Percentiles rank a stretch among this genome's conserved stretches.
Conservation (phyloP, 2,329 filamentous ascomycete genomes). For the Fusarium transvaalense region DNA sequence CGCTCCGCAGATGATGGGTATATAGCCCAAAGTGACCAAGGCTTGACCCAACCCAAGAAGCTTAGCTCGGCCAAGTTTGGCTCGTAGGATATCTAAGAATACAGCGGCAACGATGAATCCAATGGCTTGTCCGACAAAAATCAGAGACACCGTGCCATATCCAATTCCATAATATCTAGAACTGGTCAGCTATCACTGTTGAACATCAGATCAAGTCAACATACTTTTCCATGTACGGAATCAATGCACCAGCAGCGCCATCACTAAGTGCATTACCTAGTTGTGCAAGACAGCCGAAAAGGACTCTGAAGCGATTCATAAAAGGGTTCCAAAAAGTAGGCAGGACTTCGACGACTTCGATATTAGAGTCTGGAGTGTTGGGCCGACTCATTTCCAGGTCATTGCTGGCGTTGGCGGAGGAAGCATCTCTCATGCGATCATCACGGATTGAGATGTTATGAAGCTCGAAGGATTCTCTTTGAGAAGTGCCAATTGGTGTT, state of each 20-base stretch:
- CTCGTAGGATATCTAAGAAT: constrained; percentile 73
- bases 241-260: constrained; percentile 79
- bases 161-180: constrained; percentile 76
- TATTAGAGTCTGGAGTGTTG: constrained; percentile 56
- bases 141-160: constrained; percentile 82
- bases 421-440: constrained; percentile 14
- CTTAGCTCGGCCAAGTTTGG: constrained; percentile 73
- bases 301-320: constrained; percentile 78
- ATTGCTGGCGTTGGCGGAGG: constrained; percentile 21
- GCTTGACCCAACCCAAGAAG: constrained; percentile 70
- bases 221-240: constrained; percentile 81
- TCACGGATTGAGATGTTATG: constrained; percentile 36
- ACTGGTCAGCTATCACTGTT: background rate
- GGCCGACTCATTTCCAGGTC: constrained; percentile 68
- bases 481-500: constrained; percentile 56
- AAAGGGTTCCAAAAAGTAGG: constrained; percentile 70
- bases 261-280: constrained; percentile 81
- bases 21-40: constrained; percentile 70
- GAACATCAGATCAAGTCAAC: constrained; percentile 11
- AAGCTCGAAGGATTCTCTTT: constrained; percentile 51
- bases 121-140: constrained; percentile 82
- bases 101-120: constrained; percentile 82
- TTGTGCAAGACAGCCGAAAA: constrained; percentile 73
- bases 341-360: constrained; percentile 59
- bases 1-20: constrained; percentile 74